Evolutionary conservation across 2,329 filamentous ascomycete genomes (phyloP).

Genomic region (Alternaria dauci): DNA sequence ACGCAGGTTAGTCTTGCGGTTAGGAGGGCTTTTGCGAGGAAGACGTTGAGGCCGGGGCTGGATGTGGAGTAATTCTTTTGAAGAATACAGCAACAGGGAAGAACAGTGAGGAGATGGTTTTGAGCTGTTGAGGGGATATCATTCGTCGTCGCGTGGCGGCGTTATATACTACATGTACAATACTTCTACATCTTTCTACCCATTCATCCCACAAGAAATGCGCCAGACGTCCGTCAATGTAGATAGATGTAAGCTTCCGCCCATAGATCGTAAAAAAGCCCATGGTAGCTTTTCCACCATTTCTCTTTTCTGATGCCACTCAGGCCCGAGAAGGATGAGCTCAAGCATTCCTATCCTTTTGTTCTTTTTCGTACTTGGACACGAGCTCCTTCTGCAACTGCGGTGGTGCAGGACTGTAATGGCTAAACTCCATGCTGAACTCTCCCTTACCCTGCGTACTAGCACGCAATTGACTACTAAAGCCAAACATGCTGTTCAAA

Average conservation of each 20-base stretch:
- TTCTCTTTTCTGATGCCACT: constrained; percentile 25
- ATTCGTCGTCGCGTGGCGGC: constrained; percentile 12
- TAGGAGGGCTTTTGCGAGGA: constrained; percentile 70
- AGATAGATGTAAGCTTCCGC: constrained; percentile 27
- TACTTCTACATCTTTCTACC: constrained; percentile 17
- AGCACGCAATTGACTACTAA: constrained; percentile 87
- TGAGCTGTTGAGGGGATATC: constrained; percentile 23
- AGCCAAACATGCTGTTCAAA: constrained; percentile 97
- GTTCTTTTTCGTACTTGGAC: constrained; percentile 72
- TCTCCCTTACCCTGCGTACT: constrained; percentile 98
- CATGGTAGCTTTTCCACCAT: not conserved
- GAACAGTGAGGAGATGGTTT: not conserved
- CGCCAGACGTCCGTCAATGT: constrained; percentile 17
- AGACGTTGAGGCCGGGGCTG: constrained; percentile 33
- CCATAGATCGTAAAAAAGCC: not conserved
- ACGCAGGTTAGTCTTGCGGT: constrained; percentile 70
- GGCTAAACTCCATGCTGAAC: constrained; percentile 98
- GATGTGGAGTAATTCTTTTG: constrained; percentile 36
- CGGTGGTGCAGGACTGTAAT: constrained; percentile 85
- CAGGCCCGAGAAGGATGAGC: not conserved
- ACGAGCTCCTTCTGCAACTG: constrained; percentile 86
- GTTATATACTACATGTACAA: constrained; percentile 29
- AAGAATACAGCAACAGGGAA: not conserved
- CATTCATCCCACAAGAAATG: constrained; percentile 13
- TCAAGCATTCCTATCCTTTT: constrained; percentile 71